phyloP scores from a whole-genome alignment of 2,329 filamentous ascomycete genomes.

The Talaromyces albobiverticillius region DNA sequence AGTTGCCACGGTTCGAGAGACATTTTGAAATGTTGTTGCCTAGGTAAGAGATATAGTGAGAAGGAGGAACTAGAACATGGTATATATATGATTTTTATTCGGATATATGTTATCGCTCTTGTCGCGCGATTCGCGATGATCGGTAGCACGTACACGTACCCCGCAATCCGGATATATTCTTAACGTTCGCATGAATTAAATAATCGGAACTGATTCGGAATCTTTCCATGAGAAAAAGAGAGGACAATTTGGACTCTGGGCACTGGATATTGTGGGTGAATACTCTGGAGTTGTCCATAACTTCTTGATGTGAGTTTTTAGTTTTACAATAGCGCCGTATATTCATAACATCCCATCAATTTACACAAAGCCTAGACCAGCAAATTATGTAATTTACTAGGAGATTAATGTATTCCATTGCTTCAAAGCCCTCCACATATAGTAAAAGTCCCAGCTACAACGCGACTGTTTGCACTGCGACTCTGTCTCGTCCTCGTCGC shows the following conservation, averaged over 20 bases:
- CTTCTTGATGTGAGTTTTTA: neutral
- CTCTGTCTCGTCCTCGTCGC: neutral
- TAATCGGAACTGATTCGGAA: too few relatives aligned
- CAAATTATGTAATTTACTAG: too few relatives aligned
- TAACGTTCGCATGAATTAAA: too few relatives aligned
- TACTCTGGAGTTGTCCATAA: neutral
- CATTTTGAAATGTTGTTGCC: conserved; percentile 3
- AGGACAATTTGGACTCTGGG: neutral
- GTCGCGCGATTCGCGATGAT: neutral
- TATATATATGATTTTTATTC: neutral
- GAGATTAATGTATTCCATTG: neutral
- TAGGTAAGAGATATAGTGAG: neutral
- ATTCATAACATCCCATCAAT: too few relatives aligned
- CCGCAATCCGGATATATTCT: neutral
- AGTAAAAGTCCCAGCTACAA: neutral
- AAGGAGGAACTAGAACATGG: neutral
- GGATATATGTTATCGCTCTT: neutral
- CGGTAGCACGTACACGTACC: neutral
- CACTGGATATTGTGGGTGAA: neutral
- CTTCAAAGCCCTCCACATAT: neutral
- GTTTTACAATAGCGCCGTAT: neutral
- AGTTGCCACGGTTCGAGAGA: conserved; percentile 24
- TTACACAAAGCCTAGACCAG: too few relatives aligned
- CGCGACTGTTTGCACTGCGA: neutral
- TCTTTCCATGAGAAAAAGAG: neutral